Base-by-base conservation (phyloP, 768 basidiomycete genomes). In the Myochromella boudieri region DNA sequence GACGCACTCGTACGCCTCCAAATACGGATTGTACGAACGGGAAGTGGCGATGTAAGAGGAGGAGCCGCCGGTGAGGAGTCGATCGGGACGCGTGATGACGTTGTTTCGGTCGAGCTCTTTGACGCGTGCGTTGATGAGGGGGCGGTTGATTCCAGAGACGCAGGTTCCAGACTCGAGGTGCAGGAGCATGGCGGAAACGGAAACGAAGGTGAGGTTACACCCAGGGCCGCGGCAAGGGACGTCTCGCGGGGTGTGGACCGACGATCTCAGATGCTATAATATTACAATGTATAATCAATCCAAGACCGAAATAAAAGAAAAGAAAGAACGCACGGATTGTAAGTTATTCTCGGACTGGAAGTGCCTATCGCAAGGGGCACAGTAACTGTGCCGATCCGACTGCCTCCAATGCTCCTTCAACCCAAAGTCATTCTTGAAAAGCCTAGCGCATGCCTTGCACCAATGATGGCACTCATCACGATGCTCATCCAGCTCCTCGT, bases 121-220 rank as follows among this genome's bases (percentile, higher is more conserved):
- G 38, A 82, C 66, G 46, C 58, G 63, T 29, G 55, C 60, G 63
- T 81, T 70, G 37, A 83, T 60, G 37, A 63, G 45, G 45, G 72
- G 51, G 44, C 68, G 66, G 27, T 60, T 57, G 31, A 77, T 60
- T 9, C 80, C 75, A 0, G 84, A 84, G 18, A 52, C 42, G 58
- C 87, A 87, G 3, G 58, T 51, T 1, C 84, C 85, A 9, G 71
- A 66, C 56, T 88, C 87, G 58, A 85, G 71, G 60, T 89, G 86
- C 24, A 77, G 72, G 25, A 79, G 56, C 37, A 88, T 68, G 8
- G 82, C 78, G 7, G 83, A 73, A 33, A 55, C 65, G 15, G 75
- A 78, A 42, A 81, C 60, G 62, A 87, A 87, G 1, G 44, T 53
- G 17, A 52, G 51, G 1, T 47, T 61, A 56, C 87, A 88, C 27